Base-by-base conservation (phyloP, 2,329 filamentous ascomycete species). In the Aspergillus hiratsukae region DNA sequence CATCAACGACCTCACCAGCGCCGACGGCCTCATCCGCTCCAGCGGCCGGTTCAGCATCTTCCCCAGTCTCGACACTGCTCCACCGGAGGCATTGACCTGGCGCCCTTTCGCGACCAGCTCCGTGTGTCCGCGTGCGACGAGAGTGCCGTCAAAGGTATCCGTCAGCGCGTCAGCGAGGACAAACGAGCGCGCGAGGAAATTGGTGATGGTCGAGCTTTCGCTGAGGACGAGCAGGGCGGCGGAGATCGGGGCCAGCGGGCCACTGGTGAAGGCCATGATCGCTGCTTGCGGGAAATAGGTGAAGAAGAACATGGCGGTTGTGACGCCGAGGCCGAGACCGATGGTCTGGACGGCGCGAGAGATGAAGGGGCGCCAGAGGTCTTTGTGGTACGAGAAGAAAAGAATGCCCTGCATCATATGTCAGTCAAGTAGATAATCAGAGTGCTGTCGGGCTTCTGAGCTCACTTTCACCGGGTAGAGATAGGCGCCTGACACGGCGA, bases 251-350 rank as follows among this genome's bases (percentile, higher is more conserved):
- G 84, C 86, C 8, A 89, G 69, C 49, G 84, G 92, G 0, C 93
- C 93, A 62, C 91, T 93, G 60, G 95, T 89, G 65, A 97, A 86
- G 52, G 91, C 82, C 48, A 96, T 82, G 14, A 96, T 74, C 0
- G 91, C 89, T 25, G 91, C 83, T 77, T 97, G 93, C 0, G 93
- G 93, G 8, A 87, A 69, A 71, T 96, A 97, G 50, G 91, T 89
- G 70, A 97, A 86, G 64, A 88, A 78, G 75, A 97, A 97, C 90
- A 97, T 95, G 72, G 83, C 80, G 10, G 80, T 79, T 1, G 92
- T 87, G 48, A 97, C 86, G 48, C 84, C 83, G 9, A 87, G 73
- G 14, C 89, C 91, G 2, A 96, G 81, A 1, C 82, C 80, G 51
- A 95, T 64, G 28, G 87, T 91, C 2, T 82, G 80, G 2, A 78